phyloP scores from a whole-genome alignment of 2,329 filamentous ascomycete genomes.

The Talaromyces amestolkiae region DNA sequence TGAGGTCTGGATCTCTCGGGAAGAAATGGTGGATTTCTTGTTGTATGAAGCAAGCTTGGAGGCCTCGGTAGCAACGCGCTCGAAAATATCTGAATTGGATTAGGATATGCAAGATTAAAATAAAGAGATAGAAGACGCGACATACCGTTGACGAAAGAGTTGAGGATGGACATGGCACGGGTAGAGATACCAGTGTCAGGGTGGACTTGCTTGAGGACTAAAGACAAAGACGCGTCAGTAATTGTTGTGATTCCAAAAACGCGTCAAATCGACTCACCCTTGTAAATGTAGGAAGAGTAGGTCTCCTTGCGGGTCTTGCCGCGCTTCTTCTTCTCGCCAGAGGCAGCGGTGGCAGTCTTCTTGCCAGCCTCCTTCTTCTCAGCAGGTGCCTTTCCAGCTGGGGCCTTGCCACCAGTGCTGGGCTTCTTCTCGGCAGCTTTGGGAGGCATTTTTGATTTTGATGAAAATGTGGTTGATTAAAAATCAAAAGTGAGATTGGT shows the following conservation, averaged over 20 bases:
- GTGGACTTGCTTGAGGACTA: slow-evolving; percentile 99
- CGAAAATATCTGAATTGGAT: slow-evolving; percentile 79
- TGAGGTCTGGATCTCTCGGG: slow-evolving; percentile 98
- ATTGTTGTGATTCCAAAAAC: slow-evolving; percentile 5
- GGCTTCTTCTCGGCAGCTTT: slow-evolving; percentile 99
- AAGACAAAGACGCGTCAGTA: slow-evolving; percentile 39
- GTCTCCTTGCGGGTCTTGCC: slow-evolving; percentile 99
- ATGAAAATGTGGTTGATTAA: slow-evolving; percentile 24
- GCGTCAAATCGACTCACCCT: slow-evolving; percentile 59
- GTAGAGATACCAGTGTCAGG: slow-evolving; percentile 99
- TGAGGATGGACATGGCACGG: slow-evolving; percentile 98
- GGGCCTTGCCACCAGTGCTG: slow-evolving; percentile 87
- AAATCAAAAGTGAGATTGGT: slow-evolving; percentile 31
- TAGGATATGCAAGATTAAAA: not conserved
- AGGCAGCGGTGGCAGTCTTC: slow-evolving; percentile 82
- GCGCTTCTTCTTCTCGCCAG: slow-evolving; percentile 99
- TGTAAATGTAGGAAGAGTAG: slow-evolving; percentile 99
- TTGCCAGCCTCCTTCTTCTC: slow-evolving; percentile 99
- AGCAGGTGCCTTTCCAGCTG: slow-evolving; percentile 72
- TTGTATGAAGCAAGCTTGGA: slow-evolving; percentile 99
- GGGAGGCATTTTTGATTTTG: slow-evolving; percentile 83
- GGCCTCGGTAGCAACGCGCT: slow-evolving; percentile 97
- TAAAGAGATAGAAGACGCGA: slow-evolving; percentile 19
- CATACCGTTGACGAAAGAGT: slow-evolving; percentile 98
- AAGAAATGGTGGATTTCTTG: slow-evolving; percentile 99